Base-by-base conservation (phyloP, 2,329 filamentous ascomycete species). In the Aspergillus sergii region DNA sequence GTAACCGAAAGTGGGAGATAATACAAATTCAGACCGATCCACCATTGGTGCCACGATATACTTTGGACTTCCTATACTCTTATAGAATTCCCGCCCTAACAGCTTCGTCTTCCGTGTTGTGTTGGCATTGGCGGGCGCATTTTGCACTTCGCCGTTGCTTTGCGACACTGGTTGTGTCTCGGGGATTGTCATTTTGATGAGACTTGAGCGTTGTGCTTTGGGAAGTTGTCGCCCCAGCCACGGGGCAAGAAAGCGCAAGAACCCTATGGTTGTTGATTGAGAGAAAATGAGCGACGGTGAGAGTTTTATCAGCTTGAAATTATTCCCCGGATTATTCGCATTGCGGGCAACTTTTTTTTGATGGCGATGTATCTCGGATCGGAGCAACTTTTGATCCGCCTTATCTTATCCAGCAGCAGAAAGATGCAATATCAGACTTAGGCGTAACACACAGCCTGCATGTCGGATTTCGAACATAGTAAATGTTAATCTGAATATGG, bases 21-120 rank as follows among this genome's bases (percentile, higher is more conserved):
- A 68, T 83, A 97, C 94, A 82, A 98, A 97, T 82, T 99, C 95
- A 36, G 93, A 97, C 78, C 97, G 92, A 75, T 99, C 94, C 26
- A 99, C 95, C 95, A 99, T 99, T 41, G 95, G 95, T 39, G 95
- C 95, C 60, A 99, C 86, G 34, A 99, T 88, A 68, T 91, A 89
- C 79, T 92, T 97, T 2, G 95, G 95, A 64, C 91, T 94, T 26
- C 95, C 95, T 65, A 99, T 91, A 75, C 92, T 96, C 81, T 97
- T 89, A 75, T 98, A 99, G 76, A 99, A 98, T 14, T 91, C 91
- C 62, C 95, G 85, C 0, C 95, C 95, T 71, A 91, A 88, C 26
- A 96, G 82, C 77, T 94, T 96, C 65, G 72, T 69, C 60, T 62
- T 63, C n/a, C 66, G 60, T 39, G 68, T 62, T 46, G 58, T 48